Evolutionary conservation across 768 basidiomycete genomes (phyloP).

Genomic region (Asterophora parasitica): DNA sequence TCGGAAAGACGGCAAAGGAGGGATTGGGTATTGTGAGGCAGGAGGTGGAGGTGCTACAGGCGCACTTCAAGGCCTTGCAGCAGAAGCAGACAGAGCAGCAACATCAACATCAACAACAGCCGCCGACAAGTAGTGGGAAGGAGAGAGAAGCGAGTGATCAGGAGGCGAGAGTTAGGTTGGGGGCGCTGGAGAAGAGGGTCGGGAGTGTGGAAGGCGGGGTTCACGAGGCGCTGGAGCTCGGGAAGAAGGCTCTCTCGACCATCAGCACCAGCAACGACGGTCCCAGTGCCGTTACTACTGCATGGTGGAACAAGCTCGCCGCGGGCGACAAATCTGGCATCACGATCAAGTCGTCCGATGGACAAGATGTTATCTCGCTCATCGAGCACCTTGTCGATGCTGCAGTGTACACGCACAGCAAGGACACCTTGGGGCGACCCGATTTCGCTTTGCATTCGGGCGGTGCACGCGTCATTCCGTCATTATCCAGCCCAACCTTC

Average conservation of each 20-base stretch:
- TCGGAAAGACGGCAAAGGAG: constrained; percentile 38
- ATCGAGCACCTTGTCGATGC: constrained; percentile 74
- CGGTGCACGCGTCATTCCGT: constrained; percentile 77
- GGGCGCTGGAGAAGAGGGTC: constrained; percentile 58
- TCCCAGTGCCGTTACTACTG: constrained; percentile 27
- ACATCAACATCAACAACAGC: constrained; percentile 14
- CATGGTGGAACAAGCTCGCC: constrained; percentile 70
- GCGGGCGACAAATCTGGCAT: constrained; percentile 44
- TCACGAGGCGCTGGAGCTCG: constrained; percentile 67
- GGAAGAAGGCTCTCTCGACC: constrained; percentile 40
- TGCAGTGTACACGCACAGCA: constrained; percentile 60
- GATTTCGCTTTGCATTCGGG: constrained; percentile 85
- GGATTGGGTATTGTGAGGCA: constrained; percentile 46
- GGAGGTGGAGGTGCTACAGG: constrained; percentile 52
- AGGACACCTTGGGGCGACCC: constrained; percentile 74
- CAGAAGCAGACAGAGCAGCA: constrained; percentile 10
- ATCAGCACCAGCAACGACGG: constrained; percentile 23
- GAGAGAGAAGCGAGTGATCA: constrained; percentile 38
- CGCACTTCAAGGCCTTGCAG: constrained; percentile 30
- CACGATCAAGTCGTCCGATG: constrained; percentile 69
- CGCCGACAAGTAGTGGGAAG: constrained; percentile 9
- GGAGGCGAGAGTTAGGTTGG: constrained; percentile 51
- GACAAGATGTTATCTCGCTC: constrained; percentile 63
- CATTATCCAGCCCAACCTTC: constrained; percentile 77
- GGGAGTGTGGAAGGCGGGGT: constrained; percentile 57